phyloP scores from a whole-genome alignment of 768 basidiomycete species.

The Hygrophoropsis aurantiaca region DNA sequence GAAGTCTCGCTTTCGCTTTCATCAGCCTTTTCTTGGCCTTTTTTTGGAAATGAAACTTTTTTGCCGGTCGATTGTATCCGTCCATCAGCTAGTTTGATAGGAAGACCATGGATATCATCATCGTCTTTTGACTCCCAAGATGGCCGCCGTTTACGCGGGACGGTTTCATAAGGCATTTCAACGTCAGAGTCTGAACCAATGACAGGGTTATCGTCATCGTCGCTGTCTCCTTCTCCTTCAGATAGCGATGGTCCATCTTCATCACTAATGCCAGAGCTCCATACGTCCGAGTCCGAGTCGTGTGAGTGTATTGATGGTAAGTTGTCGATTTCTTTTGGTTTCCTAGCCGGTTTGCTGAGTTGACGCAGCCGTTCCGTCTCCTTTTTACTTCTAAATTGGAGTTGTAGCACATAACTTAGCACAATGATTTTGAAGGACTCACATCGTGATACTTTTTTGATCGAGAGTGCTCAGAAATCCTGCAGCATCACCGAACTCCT shows the following conservation, averaged over 20 bases:
- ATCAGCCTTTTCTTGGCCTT: constrained; percentile 19
- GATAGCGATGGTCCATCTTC: constrained; percentile 28
- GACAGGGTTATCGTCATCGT: constrained; percentile 3
- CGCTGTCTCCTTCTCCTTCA: constrained; percentile 16
- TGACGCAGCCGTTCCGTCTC: constrained; percentile 73
- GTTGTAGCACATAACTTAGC: not conserved
- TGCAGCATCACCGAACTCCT: constrained; percentile 60
- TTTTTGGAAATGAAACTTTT: constrained; percentile 16
- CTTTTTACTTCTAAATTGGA: constrained; percentile 70
- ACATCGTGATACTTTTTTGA: constrained; percentile 80
- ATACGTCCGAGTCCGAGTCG: constrained; percentile 54
- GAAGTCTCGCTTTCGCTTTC: constrained; percentile 35
- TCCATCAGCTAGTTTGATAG: constrained; percentile 86
- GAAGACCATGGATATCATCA: constrained; percentile 60
- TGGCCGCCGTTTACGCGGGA: constrained; percentile 51
- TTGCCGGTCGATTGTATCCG: constrained; percentile 62
- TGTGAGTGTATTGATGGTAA: constrained; percentile 71
- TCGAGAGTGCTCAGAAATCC: constrained; percentile 75
- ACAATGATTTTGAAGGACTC: constrained; percentile 18
- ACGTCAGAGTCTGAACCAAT: constrained; percentile 50
- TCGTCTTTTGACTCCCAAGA: constrained; percentile 48
- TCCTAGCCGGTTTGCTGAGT: constrained; percentile 56
- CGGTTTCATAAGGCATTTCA: constrained; percentile 75
- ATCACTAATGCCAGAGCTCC: constrained; percentile 46
- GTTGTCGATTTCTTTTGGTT: constrained; percentile 47